Conservation (phyloP, 2,329 filamentous ascomycete genomes). For the Aspergillus melleus region DNA sequence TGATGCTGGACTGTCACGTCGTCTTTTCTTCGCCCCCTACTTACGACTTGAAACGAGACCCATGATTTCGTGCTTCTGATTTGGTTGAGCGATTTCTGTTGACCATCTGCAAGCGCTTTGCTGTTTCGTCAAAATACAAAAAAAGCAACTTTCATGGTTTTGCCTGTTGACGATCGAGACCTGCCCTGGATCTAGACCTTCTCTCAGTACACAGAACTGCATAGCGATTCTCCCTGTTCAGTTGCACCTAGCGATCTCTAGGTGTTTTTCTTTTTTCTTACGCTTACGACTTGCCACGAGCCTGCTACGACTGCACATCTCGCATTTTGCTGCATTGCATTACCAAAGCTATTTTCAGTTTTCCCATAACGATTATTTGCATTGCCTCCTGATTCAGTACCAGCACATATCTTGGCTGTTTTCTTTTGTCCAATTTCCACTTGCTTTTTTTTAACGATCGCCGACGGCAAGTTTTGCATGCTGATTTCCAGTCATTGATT, state of each 20-base stretch:
- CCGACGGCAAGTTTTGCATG: slow-evolving; percentile 7
- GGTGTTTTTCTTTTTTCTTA: slow-evolving; percentile 32
- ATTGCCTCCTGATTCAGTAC: slow-evolving; percentile 5
- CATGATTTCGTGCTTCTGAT: slow-evolving; percentile 37
- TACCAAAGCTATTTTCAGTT: slow-evolving; percentile 15
- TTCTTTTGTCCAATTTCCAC: slow-evolving; percentile 1
- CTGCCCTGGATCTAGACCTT: slow-evolving; percentile 25
- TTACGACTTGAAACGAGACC: slow-evolving; percentile 48
- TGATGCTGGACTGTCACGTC: slow-evolving; percentile 23
- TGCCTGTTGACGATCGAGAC: slow-evolving; percentile 15
- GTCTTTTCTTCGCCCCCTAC: slow-evolving; percentile 27
- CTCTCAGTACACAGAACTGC: slow-evolving; percentile 14
- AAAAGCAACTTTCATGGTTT: slow-evolving; percentile 7
- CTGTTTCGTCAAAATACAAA: slow-evolving; percentile 6
- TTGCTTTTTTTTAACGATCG: background rate
- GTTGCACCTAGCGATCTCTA: slow-evolving; percentile 20
- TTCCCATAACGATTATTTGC: slow-evolving; percentile 15
- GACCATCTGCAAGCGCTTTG: slow-evolving; percentile 20
- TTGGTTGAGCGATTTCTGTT: slow-evolving; percentile 27
- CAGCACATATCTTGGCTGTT: slow-evolving; percentile 2
- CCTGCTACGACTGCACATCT: slow-evolving; percentile 29
- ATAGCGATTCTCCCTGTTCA: slow-evolving; percentile 20
- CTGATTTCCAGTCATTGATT: slow-evolving; percentile 1
- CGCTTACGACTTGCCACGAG: slow-evolving; percentile 36
- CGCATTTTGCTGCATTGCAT: slow-evolving; percentile 27